Evolutionary conservation across 2,329 filamentous ascomycete genomes (phyloP).

Genomic region (Sporothrix phasma): DNA sequence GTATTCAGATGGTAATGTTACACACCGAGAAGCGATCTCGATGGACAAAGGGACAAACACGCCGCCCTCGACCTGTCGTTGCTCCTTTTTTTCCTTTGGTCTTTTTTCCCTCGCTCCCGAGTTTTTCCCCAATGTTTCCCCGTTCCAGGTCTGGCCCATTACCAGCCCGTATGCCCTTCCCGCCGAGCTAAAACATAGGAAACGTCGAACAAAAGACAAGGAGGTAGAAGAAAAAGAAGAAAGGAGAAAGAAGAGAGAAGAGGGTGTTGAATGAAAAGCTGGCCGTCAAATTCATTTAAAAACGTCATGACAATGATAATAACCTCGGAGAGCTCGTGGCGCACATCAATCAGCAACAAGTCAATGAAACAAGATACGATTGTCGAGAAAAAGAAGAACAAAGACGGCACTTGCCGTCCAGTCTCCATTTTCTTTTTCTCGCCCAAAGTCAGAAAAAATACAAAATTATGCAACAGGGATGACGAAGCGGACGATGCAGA

Average conservation of each 20-base stretch:
- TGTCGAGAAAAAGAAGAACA: neutral
- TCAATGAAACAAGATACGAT: neutral
- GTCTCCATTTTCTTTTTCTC: neutral
- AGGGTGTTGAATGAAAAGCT: neutral
- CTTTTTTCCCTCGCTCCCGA: neutral
- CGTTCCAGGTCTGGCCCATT: neutral
- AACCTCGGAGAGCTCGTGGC: conserved; percentile 3
- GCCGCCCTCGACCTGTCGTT: neutral
- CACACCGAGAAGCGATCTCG: neutral
- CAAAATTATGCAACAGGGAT: neutral
- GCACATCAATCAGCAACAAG: neutral
- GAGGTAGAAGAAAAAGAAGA: neutral
- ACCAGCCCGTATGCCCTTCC: neutral
- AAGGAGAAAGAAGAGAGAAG: neutral
- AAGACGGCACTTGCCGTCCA: neutral
- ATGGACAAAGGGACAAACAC: neutral
- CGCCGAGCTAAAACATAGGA: neutral
- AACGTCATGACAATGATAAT: conserved; percentile 15
- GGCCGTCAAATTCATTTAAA: conserved; percentile 17
- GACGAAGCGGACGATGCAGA: neutral
- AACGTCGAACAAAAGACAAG: neutral
- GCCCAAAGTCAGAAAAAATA: neutral
- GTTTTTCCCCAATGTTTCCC: neutral
- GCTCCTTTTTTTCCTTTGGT: neutral
- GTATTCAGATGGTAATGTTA: neutral